Evolutionary conservation across 176 grass and related monocot genomes (phyloP).

Genomic region (Olyra latifolia): DNA sequence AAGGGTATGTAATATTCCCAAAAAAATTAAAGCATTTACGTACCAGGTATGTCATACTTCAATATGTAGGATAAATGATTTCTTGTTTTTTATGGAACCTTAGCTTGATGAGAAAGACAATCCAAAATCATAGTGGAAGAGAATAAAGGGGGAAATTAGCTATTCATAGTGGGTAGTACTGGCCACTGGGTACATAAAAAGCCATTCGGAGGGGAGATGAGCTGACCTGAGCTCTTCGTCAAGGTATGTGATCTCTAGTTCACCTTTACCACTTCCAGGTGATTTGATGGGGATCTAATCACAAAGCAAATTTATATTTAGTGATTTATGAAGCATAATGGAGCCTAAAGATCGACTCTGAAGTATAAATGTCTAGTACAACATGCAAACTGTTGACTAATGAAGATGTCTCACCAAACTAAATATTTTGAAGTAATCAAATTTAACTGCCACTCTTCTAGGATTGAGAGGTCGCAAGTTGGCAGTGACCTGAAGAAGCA

Average conservation of each 20-base stretch:
- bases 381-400: not conserved
- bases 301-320: not conserved
- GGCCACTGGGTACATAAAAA: not conserved
- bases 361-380: not conserved
- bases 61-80: not conserved
- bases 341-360: not conserved
- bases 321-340: not conserved
- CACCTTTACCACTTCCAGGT: slow-evolving; percentile 72
- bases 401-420: slow-evolving; percentile 61
- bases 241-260: slow-evolving; percentile 90
- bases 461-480: slow-evolving; percentile 74
- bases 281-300: slow-evolving; percentile 82
- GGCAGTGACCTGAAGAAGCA: slow-evolving; percentile 82
- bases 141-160: not conserved
- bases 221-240: slow-evolving; percentile 89
- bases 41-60: not conserved
- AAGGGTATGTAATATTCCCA: not conserved
- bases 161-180: not conserved
- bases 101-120: slow-evolving; percentile 9
- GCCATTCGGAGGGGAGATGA: slow-evolving; percentile 2
- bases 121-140: not conserved
- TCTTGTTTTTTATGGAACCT: not conserved
- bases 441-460: slow-evolving; percentile 66
- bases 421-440: slow-evolving; percentile 98
- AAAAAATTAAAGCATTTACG: not conserved